Base-by-base conservation (phyloP, 306 rosid species). In the Acacia melanoxylon region DNA sequence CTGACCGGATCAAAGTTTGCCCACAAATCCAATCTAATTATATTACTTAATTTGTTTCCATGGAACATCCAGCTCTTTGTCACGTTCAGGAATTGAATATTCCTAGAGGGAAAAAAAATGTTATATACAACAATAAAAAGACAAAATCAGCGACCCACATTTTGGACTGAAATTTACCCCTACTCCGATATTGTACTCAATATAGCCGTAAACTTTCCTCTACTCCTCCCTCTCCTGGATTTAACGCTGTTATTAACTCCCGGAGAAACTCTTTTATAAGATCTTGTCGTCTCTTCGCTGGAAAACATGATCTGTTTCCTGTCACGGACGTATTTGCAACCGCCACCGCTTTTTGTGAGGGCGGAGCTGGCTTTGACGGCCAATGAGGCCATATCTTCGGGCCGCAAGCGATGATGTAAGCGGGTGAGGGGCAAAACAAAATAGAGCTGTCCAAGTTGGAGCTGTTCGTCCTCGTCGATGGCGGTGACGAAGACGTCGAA, bases 371-470 rank as follows among this genome's bases (percentile, higher is more conserved):
- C 99, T 83, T 86, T 93, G 5, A 93, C 98, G 2, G 99, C 99
- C 89, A 95, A 86, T 89, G 99, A 97, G 3, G 99, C 99, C 97
- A 96, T 92, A 78, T 93, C 99, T 19, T 91, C 91, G 0, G 97
- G 81, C 81, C 84, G 97, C 12, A 96, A 83, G 0, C 86, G 92
- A 8, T 85, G 90, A 24, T 59, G 69, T 40, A 96, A 74, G 82
- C 92, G 79, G 45, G 65, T 90, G 78, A 92, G 81, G 2, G 99
- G 98, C 75, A 96, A 84, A 6, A 92, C 97, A 49, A 96, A 96
- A 76, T 96, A 96, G 2, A 93, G 97, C 84, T 93, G 97, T 6
- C 99, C 99, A 0, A 89, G 88, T 46, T 86, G 97, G 22, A 96
- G 90, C 37, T 80, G 91, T 5, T 96, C 97, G 54, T 90, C 83